Base-by-base conservation (phyloP, 768 basidiomycete species). In the Phylloporus arenicola region DNA sequence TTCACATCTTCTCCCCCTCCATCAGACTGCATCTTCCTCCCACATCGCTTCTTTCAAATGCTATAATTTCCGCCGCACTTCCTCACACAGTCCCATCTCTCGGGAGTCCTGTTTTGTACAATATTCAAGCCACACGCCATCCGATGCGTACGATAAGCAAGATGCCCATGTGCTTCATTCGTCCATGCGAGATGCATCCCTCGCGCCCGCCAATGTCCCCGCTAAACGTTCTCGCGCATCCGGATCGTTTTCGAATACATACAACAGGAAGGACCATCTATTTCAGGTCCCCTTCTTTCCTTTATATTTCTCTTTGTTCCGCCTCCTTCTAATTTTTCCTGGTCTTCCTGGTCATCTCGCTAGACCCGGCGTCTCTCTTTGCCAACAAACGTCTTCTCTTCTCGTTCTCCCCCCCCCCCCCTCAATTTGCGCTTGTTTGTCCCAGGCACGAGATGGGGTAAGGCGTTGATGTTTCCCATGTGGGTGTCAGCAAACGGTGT, bases 1-100 rank as follows among this genome's bases (percentile, higher is more conserved):
- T 47, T 45, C 54, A 44, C 45, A 11, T 33, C 35, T 50, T 50
- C 47, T 44, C 31, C 40, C 48, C 40, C 35, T 59, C 51, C 51
- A 57, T 59, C 57, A 52, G 34, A 24, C 9, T 43, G 37, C 49
- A 35, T 22, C 58, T 65, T 68, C 65, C 50, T 56, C 48, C 58
- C 64, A 54, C 56, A 47, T 37, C 8, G 42, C 64, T 53, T 54
- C 55, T 14, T 51, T 55, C 38, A 41, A 43, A 27, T 52, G 34
- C 50, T 56, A 53, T 68, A 60, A 57, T 61, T 51, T 42, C 61
- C 57, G 40, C 47, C 35, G 45, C 45, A 3, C 37, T 43, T 53
- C 53, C 24, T 30, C 31, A 48, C 48, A 17, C 45, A 11, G 25
- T 57, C 30, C 52, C 14, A 35, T 50, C 45, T 51, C 13, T 44